A percentile compares a stretch with the other conserved stretches of the same genome.
Conservation (phyloP, 2,329 filamentous ascomycete species). For the Hypoxylon sp. region DNA sequence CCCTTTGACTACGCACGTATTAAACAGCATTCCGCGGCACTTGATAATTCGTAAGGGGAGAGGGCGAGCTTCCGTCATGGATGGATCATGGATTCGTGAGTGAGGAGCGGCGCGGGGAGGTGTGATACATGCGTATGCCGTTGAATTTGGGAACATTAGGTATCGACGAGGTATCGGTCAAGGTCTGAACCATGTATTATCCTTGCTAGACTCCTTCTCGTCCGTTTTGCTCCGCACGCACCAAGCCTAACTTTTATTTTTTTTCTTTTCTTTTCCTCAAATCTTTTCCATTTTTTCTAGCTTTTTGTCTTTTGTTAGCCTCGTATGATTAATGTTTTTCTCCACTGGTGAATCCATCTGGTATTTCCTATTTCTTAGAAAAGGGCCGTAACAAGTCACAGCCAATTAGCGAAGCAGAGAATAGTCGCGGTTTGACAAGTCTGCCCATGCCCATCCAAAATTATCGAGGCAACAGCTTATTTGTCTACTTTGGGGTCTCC, state of each 20-base stretch:
- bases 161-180: slow-evolving; percentile 38
- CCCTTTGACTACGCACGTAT: slow-evolving; percentile 25
- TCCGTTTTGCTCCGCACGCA: slow-evolving; percentile 45
- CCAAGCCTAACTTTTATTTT: slow-evolving; percentile 36
- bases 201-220: slow-evolving; percentile 29
- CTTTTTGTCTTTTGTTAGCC: slow-evolving; percentile 28
- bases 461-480: neutral
- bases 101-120: slow-evolving; percentile 6
- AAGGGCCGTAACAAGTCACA: slow-evolving; percentile 3
- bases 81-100: slow-evolving; percentile 23
- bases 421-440: slow-evolving; percentile 10
- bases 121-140: slow-evolving; percentile 9
- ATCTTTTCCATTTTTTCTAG: slow-evolving; percentile 34
- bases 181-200: slow-evolving; percentile 31
- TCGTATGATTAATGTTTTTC: slow-evolving; percentile 16
- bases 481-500: slow-evolving; percentile 29
- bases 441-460: slow-evolving; percentile 12
- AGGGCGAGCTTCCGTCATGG: slow-evolving; percentile 23
- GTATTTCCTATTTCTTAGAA: slow-evolving; percentile 14
- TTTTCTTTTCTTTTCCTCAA: slow-evolving; percentile 36
- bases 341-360: slow-evolving; percentile 23
- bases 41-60: slow-evolving; percentile 1
- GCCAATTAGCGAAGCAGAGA: slow-evolving; percentile 4
- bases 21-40: slow-evolving; percentile 35
- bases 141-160: slow-evolving; percentile 25